Conservation (phyloP, 257 asterid species). For the Fraxinus quadrangulata region DNA sequence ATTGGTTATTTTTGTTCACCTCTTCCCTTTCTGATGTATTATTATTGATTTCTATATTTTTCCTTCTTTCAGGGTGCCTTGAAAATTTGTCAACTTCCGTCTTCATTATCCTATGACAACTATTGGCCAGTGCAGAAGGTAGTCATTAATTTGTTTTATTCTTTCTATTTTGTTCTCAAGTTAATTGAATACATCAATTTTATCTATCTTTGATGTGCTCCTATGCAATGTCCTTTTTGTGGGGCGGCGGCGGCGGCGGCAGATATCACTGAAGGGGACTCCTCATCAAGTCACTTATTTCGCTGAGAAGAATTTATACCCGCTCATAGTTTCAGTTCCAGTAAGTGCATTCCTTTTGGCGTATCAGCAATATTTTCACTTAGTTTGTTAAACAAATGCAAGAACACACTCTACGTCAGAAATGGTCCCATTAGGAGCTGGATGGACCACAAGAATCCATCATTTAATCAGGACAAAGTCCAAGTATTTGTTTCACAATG, state of each 20-base stretch:
- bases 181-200: constrained; percentile 14
- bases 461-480: constrained; percentile 2
- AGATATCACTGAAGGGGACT: constrained; percentile 89
- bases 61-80: constrained; percentile 67
- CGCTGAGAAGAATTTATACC: constrained; percentile 90
- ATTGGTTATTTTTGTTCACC: constrained; percentile 13
- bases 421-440: not conserved
- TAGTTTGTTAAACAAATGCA: not conserved
- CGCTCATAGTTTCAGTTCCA: constrained; percentile 86
- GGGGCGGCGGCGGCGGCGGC: constrained; percentile 30
- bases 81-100: constrained; percentile 93
- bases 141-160: constrained; percentile 5
- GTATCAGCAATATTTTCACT: constrained; percentile 13
- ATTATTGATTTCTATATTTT: constrained; percentile 9
- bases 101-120: constrained; percentile 69
- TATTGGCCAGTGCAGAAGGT: constrained; percentile 98
- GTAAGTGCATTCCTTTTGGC: constrained; percentile 51
- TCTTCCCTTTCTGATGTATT: constrained; percentile 1
- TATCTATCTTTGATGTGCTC: constrained; percentile 25
- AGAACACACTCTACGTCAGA: not conserved
- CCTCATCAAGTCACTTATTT: constrained; percentile 97
- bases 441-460: constrained; percentile 15
- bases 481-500: not conserved
- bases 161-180: constrained; percentile 15
- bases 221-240: constrained; percentile 12